A percentile compares a stretch with the other conserved stretches of the same genome.
phyloP scores from a whole-genome alignment of 805 yeast genomes.

The Candida hungchunana region DNA sequence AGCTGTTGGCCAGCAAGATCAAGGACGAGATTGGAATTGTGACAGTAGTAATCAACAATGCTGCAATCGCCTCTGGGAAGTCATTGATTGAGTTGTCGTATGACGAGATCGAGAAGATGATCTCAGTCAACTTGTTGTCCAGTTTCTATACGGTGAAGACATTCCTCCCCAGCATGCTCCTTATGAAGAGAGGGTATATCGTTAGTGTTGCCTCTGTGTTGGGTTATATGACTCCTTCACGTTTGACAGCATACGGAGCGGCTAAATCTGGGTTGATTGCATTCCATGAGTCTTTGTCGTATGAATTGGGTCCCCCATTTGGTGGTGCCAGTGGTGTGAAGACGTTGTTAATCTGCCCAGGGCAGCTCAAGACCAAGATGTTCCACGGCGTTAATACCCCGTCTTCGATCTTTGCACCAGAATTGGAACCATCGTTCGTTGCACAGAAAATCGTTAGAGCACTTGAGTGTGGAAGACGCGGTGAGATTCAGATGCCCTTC shows the following conservation, averaged over 20 bases:
- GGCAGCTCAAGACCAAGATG: constrained; percentile 76
- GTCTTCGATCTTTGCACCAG: constrained; percentile 73
- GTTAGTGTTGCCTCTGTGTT: constrained; percentile 81
- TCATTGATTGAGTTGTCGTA: constrained; percentile 48
- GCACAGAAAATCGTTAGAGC: constrained; percentile 56
- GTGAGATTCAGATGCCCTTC: constrained; percentile 68
- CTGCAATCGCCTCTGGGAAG: constrained; percentile 67
- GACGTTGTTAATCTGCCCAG: constrained; percentile 79
- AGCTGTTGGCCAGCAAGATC: constrained; percentile 37
- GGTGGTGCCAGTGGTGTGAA: constrained; percentile 48
- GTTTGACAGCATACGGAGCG: constrained; percentile 77
- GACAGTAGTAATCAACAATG: constrained; percentile 77
- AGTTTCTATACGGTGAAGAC: constrained; percentile 65
- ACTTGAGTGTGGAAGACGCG: constrained; percentile 55
- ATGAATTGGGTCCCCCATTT: constrained; percentile 54
- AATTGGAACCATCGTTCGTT: constrained; percentile 61
- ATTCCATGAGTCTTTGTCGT: constrained; percentile 74
- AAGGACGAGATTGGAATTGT: constrained; percentile 49
- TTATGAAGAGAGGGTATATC: constrained; percentile 60
- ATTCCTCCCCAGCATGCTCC: constrained; percentile 71
- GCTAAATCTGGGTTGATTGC: constrained; percentile 84
- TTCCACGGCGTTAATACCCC: constrained; percentile 75
- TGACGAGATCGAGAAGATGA: constrained; percentile 56
- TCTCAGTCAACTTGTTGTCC: constrained; percentile 67
- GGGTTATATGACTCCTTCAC: constrained; percentile 82